Evolutionary conservation across 176 grass and related monocot genomes (phyloP).

Genomic region (Eragrostis nindensis): DNA sequence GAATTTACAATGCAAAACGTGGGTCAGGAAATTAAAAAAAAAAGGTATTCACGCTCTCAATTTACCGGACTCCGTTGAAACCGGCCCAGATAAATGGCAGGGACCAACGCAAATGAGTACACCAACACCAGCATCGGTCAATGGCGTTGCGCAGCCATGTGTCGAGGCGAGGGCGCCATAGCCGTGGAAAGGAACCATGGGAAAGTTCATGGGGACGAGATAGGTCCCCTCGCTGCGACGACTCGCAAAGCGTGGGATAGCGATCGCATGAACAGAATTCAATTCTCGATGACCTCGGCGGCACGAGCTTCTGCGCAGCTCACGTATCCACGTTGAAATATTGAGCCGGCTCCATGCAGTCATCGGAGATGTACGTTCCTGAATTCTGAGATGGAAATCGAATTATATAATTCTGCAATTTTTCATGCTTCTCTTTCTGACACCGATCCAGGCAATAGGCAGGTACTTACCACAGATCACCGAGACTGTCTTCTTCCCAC

Average conservation of each 20-base stretch:
- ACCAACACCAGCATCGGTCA: not conserved
- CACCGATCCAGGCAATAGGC: not conserved
- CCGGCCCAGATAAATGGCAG: not conserved
- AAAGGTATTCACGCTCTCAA: not conserved
- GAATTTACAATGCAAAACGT: not conserved
- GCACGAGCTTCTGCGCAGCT: not conserved
- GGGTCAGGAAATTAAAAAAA: no score
- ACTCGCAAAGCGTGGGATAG: no score
- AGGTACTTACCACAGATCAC: no score
- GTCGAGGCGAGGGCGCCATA: not conserved
- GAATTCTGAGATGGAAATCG: not conserved
- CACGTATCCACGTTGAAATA: not conserved
- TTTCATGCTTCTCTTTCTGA: not conserved
- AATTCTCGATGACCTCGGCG: not conserved
- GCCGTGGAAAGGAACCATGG: not conserved
- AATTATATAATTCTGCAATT: no score
- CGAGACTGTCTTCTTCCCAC: not conserved
- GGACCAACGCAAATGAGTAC: not conserved
- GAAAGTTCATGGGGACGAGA: not conserved
- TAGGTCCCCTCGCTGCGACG: no score
- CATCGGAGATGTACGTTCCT: not conserved
- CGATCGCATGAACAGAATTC: not conserved
- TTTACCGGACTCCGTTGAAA: not conserved
- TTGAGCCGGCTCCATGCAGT: not conserved
- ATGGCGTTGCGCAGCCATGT: not conserved